phyloP scores from a whole-genome alignment of 179 eudicot species.

The Beta corolliflora region DNA sequence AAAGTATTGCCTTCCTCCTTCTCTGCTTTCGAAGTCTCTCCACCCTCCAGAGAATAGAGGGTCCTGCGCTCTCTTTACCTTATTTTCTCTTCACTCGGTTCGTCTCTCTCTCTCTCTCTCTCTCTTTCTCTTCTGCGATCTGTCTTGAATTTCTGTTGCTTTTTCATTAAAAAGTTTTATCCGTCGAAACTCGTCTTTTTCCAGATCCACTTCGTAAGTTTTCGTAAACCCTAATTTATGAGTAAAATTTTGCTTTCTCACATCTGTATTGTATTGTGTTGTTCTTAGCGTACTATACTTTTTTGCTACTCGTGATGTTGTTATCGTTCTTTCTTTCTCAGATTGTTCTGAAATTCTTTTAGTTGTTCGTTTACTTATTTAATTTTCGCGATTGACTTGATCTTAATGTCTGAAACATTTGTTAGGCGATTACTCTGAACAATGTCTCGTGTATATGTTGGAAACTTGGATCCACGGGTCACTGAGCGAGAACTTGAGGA shows the following conservation, averaged over 20 bases:
- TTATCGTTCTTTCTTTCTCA: not conserved
- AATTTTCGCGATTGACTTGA: not conserved
- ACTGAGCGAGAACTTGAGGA: conserved; percentile 46
- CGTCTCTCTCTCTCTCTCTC: not conserved
- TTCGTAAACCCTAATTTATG: not conserved
- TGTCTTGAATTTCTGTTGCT: not conserved
- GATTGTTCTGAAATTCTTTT: no score
- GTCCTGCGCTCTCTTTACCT: not conserved
- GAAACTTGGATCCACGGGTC: conserved; percentile 45
- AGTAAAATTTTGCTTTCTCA: not conserved
- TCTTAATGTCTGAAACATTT: not conserved
- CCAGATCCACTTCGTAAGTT: not conserved
- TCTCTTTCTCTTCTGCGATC: no score
- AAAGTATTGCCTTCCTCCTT: not conserved
- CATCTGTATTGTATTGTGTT: not conserved
- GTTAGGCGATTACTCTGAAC: not conserved
- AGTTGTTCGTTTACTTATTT: not conserved
- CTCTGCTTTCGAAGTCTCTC: not conserved
- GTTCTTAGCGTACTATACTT: no score
- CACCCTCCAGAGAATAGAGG: not conserved
- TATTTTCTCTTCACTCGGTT: not conserved
- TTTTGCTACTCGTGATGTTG: not conserved
- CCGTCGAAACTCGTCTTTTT: not conserved
- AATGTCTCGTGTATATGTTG: conserved; percentile 49
- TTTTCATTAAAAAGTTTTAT: not conserved